phyloP scores from a whole-genome alignment of 1,284 basidiomycete genomes.

The Mycosarcoma maydis region DNA sequence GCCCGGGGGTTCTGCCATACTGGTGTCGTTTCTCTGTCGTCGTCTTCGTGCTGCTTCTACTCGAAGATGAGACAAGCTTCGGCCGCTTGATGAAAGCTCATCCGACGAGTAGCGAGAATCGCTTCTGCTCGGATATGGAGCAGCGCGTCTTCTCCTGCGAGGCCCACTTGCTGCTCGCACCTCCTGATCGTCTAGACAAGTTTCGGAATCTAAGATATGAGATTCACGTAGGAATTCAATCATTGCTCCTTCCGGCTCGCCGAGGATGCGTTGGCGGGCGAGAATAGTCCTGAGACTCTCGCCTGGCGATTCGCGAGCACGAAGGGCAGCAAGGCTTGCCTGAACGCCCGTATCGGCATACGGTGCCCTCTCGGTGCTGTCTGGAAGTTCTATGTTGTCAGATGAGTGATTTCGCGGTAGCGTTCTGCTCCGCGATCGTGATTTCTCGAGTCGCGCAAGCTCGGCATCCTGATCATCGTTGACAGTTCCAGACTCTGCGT shows the following conservation, averaged over 20 bases:
- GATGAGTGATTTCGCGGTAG: background rate
- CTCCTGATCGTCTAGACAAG: slow-evolving; percentile 1
- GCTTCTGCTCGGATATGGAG: slow-evolving; percentile 11
- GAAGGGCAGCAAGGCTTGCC: slow-evolving; percentile 36
- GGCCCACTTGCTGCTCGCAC: slow-evolving; percentile 13
- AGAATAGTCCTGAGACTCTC: slow-evolving; percentile 28
- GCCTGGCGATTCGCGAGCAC: slow-evolving; percentile 37
- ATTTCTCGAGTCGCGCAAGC: slow-evolving; percentile 12
- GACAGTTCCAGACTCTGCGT: too few species aligned
- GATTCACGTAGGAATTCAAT: slow-evolving; percentile 11
- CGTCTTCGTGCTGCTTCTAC: slow-evolving; percentile 2
- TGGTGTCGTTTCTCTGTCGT: slow-evolving; percentile 2
- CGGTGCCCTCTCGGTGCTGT: slow-evolving; percentile 15
- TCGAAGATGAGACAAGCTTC: slow-evolving; percentile 8
- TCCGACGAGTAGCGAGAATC: slow-evolving; percentile 16
- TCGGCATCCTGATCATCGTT: slow-evolving; percentile 11
- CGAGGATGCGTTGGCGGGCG: slow-evolving; percentile 37
- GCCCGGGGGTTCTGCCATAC: slow-evolving; percentile 23
- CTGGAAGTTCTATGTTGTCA: background rate
- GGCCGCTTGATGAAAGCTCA: slow-evolving; percentile 28
- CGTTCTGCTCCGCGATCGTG: slow-evolving; percentile 7
- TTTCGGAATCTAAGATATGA: background rate
- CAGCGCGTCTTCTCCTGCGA: slow-evolving; percentile 21
- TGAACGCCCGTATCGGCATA: slow-evolving; percentile 43
- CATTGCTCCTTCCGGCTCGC: slow-evolving; percentile 18